phyloP scores from a whole-genome alignment of 345 rosid species.

The Sonneratia caseolaris region DNA sequence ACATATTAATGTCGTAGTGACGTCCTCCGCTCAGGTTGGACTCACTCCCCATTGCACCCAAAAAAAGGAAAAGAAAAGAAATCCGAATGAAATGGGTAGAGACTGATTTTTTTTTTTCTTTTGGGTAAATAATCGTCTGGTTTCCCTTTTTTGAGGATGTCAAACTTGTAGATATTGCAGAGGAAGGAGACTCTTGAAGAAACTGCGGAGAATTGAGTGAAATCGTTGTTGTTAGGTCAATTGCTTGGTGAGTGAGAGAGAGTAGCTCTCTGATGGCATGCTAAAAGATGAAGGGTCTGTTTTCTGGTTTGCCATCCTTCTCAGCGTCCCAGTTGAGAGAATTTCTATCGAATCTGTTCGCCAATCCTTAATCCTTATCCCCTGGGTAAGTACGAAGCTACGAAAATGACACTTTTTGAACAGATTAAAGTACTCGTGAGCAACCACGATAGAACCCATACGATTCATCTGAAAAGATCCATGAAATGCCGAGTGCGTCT shows the following conservation, averaged over 20 bases:
- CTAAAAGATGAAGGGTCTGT: constrained; percentile 24
- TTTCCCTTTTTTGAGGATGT: background rate
- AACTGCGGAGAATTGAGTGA: background rate
- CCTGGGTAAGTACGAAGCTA: no score
- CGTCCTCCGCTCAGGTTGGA: constrained; percentile 20
- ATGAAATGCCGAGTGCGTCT: no score
- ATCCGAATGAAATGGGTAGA: background rate
- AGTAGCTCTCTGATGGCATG: constrained; percentile 8
- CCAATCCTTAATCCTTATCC: background rate
- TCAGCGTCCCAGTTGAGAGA: background rate
- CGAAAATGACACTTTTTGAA: no score
- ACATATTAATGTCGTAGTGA: constrained; percentile 50
- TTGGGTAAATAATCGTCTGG: no score
- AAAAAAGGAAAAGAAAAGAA: background rate
- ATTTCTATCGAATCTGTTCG: background rate
- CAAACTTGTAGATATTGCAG: background rate
- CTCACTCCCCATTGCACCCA: constrained; percentile 32
- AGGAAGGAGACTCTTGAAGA: background rate
- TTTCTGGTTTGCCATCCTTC: constrained; percentile 14
- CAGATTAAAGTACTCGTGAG: no score
- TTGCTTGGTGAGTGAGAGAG: constrained; percentile 15
- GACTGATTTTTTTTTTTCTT: no score
- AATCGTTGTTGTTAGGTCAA: background rate
- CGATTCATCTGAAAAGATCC: no score
- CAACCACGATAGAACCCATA: no score